Percentiles rank a stretch among this genome's conserved stretches.
Conservation (phyloP, 169 alveolate species). For the Cryptosporidium andersoni region DNA sequence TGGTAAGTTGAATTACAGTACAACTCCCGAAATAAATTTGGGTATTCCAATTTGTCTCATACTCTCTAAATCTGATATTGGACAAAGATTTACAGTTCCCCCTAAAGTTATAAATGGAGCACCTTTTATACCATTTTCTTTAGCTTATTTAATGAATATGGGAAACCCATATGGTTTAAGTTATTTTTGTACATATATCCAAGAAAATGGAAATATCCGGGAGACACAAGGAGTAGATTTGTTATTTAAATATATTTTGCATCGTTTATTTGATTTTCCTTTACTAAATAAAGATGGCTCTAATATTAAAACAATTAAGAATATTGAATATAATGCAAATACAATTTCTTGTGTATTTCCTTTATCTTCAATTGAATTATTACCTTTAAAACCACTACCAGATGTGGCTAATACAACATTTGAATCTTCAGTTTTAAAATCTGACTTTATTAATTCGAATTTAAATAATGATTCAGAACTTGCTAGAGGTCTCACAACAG, state of each 20-base stretch:
- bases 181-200: constrained; percentile 34
- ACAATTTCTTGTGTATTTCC: constrained; percentile 40
- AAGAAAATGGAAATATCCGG: constrained; percentile 46
- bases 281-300: constrained; percentile 31
- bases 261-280: constrained; percentile 32
- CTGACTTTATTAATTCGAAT: constrained; percentile 4
- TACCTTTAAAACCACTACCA: constrained; percentile 11
- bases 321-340: constrained; percentile 7
- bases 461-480: constrained; percentile 11
- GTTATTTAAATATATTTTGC: constrained; percentile 28
- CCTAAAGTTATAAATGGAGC: constrained; percentile 17
- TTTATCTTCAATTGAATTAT: constrained; percentile 7
- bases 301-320: neutral
- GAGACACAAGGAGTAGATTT: constrained; percentile 44
- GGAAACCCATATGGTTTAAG: constrained; percentile 63
- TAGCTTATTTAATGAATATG: constrained; percentile 32
- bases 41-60: constrained; percentile 66
- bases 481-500: constrained; percentile 43
- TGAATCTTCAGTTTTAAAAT: constrained; percentile 46
- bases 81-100: constrained; percentile 59
- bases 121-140: constrained; percentile 55
- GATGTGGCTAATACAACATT: constrained; percentile 17
- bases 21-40: constrained; percentile 31
- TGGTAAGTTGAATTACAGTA: neutral
- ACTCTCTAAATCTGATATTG: constrained; percentile 45